Conservation (phyloP, 2,329 filamentous ascomycete genomes). For the Apiospora kogelbergensis region DNA sequence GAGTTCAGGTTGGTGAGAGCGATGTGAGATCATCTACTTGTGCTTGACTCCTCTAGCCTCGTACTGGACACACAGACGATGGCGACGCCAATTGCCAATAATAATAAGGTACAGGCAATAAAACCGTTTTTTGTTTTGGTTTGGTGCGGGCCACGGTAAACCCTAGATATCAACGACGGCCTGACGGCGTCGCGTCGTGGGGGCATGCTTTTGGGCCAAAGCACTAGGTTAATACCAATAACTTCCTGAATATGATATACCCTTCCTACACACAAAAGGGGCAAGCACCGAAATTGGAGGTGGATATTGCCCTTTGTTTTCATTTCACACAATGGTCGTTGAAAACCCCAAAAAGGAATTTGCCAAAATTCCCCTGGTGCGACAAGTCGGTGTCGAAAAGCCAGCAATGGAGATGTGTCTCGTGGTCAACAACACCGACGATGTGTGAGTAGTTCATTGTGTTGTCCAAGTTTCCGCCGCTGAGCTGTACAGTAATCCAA, state of each 20-base stretch:
- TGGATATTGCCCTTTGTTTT: neutral
- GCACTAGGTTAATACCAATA: neutral
- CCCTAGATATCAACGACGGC: conserved; percentile 3
- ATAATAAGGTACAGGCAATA: neutral
- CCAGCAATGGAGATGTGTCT: neutral
- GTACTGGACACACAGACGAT: neutral
- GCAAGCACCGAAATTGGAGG: neutral
- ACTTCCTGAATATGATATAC: neutral
- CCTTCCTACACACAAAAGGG: neutral
- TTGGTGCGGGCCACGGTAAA: neutral
- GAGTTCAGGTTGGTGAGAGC: conserved; percentile 2
- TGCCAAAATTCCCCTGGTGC: neutral
- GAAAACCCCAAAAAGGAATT: neutral
- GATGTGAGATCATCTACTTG: conserved; percentile 1
- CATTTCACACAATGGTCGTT: neutral
- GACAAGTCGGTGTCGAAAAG: neutral
- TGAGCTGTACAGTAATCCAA: conserved; percentile 3
- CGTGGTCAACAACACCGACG: neutral
- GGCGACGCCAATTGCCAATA: neutral
- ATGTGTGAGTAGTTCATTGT: neutral
- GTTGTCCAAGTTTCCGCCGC: neutral
- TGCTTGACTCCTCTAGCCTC: neutral
- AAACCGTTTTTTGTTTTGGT: neutral
- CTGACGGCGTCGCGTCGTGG: neutral
- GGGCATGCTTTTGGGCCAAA: neutral